A percentile compares a stretch with the other conserved stretches of the same genome.
phyloP scores from a whole-genome alignment of 2,329 filamentous ascomycete species.

The Trichoderma arundinaceum region DNA sequence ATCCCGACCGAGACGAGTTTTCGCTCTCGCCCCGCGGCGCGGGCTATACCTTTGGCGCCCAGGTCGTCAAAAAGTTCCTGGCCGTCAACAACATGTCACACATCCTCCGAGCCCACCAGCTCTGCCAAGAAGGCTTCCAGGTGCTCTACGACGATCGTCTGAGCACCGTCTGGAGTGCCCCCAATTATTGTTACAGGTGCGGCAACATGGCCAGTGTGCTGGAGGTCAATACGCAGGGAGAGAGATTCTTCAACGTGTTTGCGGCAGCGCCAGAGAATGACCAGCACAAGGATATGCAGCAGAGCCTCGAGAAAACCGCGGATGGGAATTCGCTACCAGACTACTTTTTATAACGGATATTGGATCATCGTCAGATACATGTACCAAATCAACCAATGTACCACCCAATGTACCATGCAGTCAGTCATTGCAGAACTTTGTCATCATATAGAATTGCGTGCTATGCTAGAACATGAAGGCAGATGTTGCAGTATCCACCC shows the following conservation, averaged over 20 bases:
- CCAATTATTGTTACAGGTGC: conserved; percentile 94
- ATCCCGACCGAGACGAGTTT: conserved; percentile 97
- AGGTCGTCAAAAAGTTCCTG: conserved; percentile 97
- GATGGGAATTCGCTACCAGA: conserved; percentile 69
- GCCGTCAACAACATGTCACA: conserved; percentile 98
- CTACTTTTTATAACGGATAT: conserved; percentile 67
- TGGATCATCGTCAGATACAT: neutral
- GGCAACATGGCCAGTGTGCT: conserved; percentile 97
- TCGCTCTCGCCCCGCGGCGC: conserved; percentile 90
- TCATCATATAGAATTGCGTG: conserved; percentile 29
- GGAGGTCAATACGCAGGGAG: conserved; percentile 91
- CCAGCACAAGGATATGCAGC: conserved; percentile 82
- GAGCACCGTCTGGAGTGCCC: conserved; percentile 97
- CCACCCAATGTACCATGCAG: conserved; percentile 13
- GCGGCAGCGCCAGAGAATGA: conserved; percentile 97
- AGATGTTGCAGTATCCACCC: neutral
- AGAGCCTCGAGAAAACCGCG: conserved; percentile 72
- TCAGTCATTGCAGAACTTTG: neutral
- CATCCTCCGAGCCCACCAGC: conserved; percentile 95
- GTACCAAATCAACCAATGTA: conserved; percentile 8
- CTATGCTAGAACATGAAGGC: conserved; percentile 21
- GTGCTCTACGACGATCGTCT: conserved; percentile 93
- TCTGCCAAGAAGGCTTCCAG: conserved; percentile 98
- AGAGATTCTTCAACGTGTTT: conserved; percentile 97
- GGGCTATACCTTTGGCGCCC: conserved; percentile 95